Percentiles rank a stretch among this genome's conserved stretches.
Evolutionary conservation across 768 basidiomycete genomes (phyloP).

Genomic region (Termitomyces sp.): DNA sequence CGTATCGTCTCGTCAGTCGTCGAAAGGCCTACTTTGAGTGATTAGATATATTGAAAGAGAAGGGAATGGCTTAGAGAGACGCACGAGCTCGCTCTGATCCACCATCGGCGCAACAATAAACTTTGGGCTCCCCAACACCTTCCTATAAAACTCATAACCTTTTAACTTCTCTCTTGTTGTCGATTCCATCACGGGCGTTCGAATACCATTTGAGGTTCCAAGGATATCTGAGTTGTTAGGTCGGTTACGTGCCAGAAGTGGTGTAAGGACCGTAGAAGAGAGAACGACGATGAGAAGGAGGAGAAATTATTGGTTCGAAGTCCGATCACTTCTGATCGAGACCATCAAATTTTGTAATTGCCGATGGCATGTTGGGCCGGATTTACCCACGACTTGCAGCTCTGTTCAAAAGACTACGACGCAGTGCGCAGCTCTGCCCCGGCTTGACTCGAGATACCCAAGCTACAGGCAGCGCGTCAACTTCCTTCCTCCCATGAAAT

Average conservation of each 20-base stretch:
- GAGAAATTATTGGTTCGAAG: not conserved
- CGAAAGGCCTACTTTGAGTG: slow-evolving; percentile 73
- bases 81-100: slow-evolving; percentile 92
- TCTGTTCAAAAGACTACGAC: no score
- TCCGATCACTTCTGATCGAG: not conserved
- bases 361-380: no score
- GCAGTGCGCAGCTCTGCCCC: no score
- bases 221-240: not conserved
- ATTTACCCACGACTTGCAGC: no score
- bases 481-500: no score
- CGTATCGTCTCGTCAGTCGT: slow-evolving; percentile 75
- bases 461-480: no score
- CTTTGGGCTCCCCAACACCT: slow-evolving; percentile 81
- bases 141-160: slow-evolving; percentile 83
- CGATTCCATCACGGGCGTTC: not conserved
- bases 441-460: no score
- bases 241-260: not conserved
- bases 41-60: not conserved
- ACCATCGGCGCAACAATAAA: slow-evolving; percentile 98
- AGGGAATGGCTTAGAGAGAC: slow-evolving; percentile 25
- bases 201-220: not conserved
- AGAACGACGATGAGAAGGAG: not conserved
- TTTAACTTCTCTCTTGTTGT: slow-evolving; percentile 39
- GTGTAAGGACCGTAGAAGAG: not conserved
- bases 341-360: no score